Conservation (phyloP, 177 flowering plant genomes). For the Vitis hybrid region DNA sequence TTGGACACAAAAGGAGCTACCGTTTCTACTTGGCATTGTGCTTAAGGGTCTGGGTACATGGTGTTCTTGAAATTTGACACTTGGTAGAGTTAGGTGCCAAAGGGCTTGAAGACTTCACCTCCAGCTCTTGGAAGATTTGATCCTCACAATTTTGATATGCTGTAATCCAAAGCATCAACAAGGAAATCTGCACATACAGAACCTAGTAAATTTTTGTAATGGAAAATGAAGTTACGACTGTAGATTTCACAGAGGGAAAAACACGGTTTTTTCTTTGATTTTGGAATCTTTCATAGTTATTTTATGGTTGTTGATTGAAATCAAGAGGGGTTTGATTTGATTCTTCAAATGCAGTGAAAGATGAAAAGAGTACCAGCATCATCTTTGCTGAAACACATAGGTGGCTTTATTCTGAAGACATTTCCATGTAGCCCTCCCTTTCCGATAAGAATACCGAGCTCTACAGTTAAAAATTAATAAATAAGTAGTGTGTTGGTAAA, state of each 20-base stretch:
- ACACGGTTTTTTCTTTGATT: background rate
- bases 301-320: background rate
- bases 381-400: constrained; percentile 93
- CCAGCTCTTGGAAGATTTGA: background rate
- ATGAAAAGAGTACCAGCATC: constrained; percentile 73
- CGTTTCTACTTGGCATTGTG: too few species aligned
- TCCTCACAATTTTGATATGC: constrained; percentile 65
- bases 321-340: background rate
- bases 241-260: background rate
- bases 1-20: too few species aligned
- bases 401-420: constrained; percentile 93
- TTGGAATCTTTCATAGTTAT: background rate
- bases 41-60: background rate
- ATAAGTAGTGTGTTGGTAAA: background rate
- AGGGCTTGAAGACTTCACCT: background rate
- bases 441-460: constrained; percentile 87
- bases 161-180: constrained; percentile 84
- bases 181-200: constrained; percentile 65
- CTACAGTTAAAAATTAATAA: constrained; percentile 38
- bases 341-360: constrained; percentile 4
- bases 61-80: constrained; percentile 7
- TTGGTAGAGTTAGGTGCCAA: background rate
- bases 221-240: background rate
- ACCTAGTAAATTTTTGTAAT: constrained; percentile 3
- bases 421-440: constrained; percentile 96